Evolutionary conservation across 169 alveolate species (phyloP).

Genomic region (Perkinsus olseni): DNA sequence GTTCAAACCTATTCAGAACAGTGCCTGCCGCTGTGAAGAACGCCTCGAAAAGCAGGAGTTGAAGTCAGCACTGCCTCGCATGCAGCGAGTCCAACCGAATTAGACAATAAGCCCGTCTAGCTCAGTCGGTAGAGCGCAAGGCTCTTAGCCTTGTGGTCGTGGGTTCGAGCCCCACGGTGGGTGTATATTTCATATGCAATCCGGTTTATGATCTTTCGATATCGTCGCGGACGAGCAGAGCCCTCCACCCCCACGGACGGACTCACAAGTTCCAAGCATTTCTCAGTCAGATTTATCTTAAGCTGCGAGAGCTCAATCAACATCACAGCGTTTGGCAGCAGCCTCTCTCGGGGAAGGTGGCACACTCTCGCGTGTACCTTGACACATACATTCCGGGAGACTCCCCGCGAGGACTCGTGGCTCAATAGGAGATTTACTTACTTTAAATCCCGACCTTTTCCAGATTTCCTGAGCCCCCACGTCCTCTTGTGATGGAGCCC

Average conservation of each 20-base stretch:
- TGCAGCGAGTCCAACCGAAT: too few species aligned
- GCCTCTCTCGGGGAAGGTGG: neutral
- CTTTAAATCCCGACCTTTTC: neutral
- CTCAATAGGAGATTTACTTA: neutral
- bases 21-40: too few species aligned
- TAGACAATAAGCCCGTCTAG: slow-evolving; percentile 76
- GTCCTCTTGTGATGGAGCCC: neutral
- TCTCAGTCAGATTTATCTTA: neutral
- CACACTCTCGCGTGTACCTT: neutral
- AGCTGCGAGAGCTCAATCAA: neutral
- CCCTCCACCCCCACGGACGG: neutral
- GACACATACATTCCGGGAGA: neutral
- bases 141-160: slow-evolving; percentile 95
- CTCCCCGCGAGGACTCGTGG: neutral
- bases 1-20: too few species aligned
- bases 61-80: too few species aligned
- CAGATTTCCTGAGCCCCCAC: neutral
- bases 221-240: too few species aligned
- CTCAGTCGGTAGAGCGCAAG: slow-evolving; percentile 98
- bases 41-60: too few species aligned
- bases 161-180: slow-evolving; percentile 93
- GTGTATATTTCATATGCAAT: neutral
- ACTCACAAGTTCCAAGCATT: neutral
- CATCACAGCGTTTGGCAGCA: neutral
- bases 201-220: too few species aligned